Base-by-base conservation (phyloP, 1,139 yeast genomes). In the Pichia terricola region DNA sequence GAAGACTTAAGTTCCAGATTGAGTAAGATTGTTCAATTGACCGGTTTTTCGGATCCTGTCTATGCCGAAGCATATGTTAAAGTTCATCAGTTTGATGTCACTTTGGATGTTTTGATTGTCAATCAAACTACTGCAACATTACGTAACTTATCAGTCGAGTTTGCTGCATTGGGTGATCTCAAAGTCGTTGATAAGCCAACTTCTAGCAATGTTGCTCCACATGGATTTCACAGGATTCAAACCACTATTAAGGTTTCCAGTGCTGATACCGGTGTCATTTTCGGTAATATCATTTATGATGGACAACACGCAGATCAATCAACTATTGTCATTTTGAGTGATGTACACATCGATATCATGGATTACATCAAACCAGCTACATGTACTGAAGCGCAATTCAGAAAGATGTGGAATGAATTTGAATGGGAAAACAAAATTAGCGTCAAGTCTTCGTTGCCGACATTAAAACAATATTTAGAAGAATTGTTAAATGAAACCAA, bases 381-480 rank as follows among this genome's bases (percentile, higher is more conserved):
- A 28, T 87, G 96, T 64, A 70, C 88, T 22, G 98, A 91, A 65
- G 78, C 81, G 42, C 83, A 78, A 54, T 94, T 94, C 85, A 85
- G 98, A 59, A 78, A 81, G 57, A 89, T 89, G 97, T 94, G 99
- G 99, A 86, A 88, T 63, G 97, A 89, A 64, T 94, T 94, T 62
- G 99, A 94, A 68, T 94, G 99, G 99, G 99, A 94, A 66, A 94
- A 94, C 69, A 94, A 94, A 70, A 91, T 94, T 59, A 85, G 91
- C 50, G 85, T 94, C 61, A 81, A 84, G 56, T 80, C 94, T 3
- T 72, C 71, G 45, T 72, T 81, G 57, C 66, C 75, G 38, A 68
- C 89, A 1, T 73, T 94, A 60, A 82, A 81, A 60, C 86, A 78
- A 42, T 94, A 87, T 66, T 72, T 94, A 63, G 83, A 81, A 47